Percentiles rank a stretch among this genome's conserved stretches.
Evolutionary conservation across 306 rosid genomes (phyloP).

Genomic region (Begonia peltatifolia): DNA sequence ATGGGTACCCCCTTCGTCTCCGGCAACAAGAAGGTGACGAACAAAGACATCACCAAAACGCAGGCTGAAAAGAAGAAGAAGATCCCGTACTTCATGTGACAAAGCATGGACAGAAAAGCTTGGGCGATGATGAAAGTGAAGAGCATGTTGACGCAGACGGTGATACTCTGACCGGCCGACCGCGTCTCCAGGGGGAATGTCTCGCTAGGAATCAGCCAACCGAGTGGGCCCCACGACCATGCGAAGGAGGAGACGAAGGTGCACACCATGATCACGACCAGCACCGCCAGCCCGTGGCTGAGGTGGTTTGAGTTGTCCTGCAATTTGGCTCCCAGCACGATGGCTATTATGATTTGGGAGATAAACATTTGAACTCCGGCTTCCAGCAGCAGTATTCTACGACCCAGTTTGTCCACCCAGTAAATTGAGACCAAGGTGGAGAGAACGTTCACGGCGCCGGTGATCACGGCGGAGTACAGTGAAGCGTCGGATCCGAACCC

Average conservation of each 20-base stretch:
- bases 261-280: slow-evolving; percentile 53
- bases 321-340: slow-evolving; percentile 30
- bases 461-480: slow-evolving; percentile 46
- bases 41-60: slow-evolving; percentile 25
- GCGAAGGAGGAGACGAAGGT: slow-evolving; percentile 44
- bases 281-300: slow-evolving; percentile 16
- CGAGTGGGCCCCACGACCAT: slow-evolving; percentile 72
- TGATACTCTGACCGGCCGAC: slow-evolving; percentile 46
- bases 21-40: slow-evolving; percentile 25
- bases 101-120: slow-evolving; percentile 44
- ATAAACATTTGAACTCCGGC: slow-evolving; percentile 55
- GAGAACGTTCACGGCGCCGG: slow-evolving; percentile 44
- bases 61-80: slow-evolving; percentile 45
- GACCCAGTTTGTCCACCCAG: slow-evolving; percentile 35
- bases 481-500: slow-evolving; percentile 38
- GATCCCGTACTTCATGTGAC: slow-evolving; percentile 34
- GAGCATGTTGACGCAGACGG: slow-evolving; percentile 43
- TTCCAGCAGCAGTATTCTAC: slow-evolving; percentile 34
- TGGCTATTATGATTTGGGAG: slow-evolving; percentile 33
- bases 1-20: slow-evolving; percentile 45
- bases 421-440: slow-evolving; percentile 40
- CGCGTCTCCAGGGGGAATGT: slow-evolving; percentile 46
- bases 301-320: slow-evolving; percentile 18
- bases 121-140: slow-evolving; percentile 54
- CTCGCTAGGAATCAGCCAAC: slow-evolving; percentile 67